Base-by-base conservation (phyloP, 495 filamentous ascomycete species). In the Aspergillus saccharolyticus region DNA sequence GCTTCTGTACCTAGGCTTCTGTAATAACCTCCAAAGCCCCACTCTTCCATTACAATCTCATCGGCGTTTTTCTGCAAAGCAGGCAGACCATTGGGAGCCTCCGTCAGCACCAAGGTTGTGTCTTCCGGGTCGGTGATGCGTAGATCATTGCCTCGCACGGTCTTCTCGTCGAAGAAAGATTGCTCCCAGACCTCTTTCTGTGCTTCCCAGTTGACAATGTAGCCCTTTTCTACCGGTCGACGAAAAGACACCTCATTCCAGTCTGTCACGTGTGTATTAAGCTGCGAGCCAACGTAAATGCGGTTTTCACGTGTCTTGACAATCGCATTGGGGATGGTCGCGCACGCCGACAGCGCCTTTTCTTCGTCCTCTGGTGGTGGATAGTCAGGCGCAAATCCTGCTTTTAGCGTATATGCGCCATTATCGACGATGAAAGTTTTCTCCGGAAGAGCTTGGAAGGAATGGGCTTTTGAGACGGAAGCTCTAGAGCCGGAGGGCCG, bases 31-130 rank as follows among this genome's bases (percentile, higher is more conserved):
- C 87, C 83, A 72, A 97, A 97, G n/a, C 90, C 90, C 78, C 91
- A 97, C 68, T 97, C 92, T 67, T 99, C 94, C 76, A 97, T 97
- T 0, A 97, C 83, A 67, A 99, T 90, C 77, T 99, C 90, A 68
- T 97, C 94, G 56, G 89, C 90, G 66, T 96, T 91, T 17, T 82
- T 83, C 71, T 97, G 93, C 52, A 99, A 73, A 10, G 81, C 76
- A 4, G 85, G 83, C 45, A 93, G 80, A 3, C 88, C 84, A 70
- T 97, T 97, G n/a, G 95, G 89, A 30, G 90, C 88, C 71, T 99
- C 94, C 20, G 91, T 85, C 25, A 98, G 80, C 1, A 99, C 66
- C 25, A 99, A 72, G 18, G 89, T 85, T 9, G 91, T 92, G 15
- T 91, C 86, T 55, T 83, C 80, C 2, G 94, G 91, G 2, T 68